Percentiles rank a stretch among this genome's conserved stretches.
phyloP scores from a whole-genome alignment of 169 alveolate genomes.

The Babesia bigemina region DNA sequence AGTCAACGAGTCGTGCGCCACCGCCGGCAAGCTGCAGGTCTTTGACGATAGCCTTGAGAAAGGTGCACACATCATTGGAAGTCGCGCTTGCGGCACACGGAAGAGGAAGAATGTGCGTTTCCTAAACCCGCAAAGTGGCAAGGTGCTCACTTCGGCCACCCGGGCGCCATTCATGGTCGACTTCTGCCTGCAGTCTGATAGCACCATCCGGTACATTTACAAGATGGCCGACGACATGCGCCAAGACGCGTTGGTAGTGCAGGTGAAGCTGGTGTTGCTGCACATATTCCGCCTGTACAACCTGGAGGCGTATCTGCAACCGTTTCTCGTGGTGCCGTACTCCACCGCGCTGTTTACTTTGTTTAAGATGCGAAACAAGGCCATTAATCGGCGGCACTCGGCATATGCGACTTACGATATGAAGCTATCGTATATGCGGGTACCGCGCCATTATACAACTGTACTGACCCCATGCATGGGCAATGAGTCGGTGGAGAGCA shows the following conservation, averaged over 20 bases:
- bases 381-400: neutral
- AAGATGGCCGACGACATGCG: constrained; percentile 86
- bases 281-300: constrained; percentile 70
- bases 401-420: neutral
- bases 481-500: neutral
- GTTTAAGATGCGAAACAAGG: neutral
- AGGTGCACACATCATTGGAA: too few relatives aligned
- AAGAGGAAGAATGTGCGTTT: constrained; percentile 11
- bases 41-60: constrained; percentile 13
- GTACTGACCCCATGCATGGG: neutral
- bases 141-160: constrained; percentile 50
- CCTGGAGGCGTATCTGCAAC: constrained; percentile 69
- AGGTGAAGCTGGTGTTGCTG: constrained; percentile 76
- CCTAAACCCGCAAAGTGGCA: constrained; percentile 21
- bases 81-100: neutral
- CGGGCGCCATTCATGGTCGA: constrained; percentile 57
- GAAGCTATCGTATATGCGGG: neutral
- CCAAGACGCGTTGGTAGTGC: constrained; percentile 86
- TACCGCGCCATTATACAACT: neutral
- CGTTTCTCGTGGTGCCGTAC: constrained; percentile 78
- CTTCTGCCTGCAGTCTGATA: constrained; percentile 9
- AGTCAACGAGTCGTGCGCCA: constrained; percentile 1
- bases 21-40: neutral
- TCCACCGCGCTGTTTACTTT: constrained; percentile 34
- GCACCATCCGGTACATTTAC: constrained; percentile 45